phyloP scores from a whole-genome alignment of 805 yeast species.

The Ogataea ganodermae region DNA sequence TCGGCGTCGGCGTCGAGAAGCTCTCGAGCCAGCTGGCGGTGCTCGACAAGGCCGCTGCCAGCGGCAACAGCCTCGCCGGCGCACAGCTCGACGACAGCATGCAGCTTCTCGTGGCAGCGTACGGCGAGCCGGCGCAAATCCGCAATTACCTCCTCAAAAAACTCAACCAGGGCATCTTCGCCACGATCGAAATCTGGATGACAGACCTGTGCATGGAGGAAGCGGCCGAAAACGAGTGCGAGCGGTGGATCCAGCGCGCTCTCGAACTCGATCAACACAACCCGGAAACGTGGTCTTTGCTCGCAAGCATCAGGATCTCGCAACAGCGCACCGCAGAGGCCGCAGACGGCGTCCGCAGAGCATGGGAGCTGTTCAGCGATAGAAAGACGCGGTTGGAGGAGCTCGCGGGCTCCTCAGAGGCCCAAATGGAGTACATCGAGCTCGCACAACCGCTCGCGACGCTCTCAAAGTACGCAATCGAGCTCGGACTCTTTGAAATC shows the following conservation, averaged over 20 bases:
- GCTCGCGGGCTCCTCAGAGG: slow-evolving; percentile 42
- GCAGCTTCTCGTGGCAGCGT: slow-evolving; percentile 30
- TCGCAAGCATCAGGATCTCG: slow-evolving; percentile 86
- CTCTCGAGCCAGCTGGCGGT: slow-evolving; percentile 43
- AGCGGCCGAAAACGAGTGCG: slow-evolving; percentile 82
- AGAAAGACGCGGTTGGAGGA: slow-evolving; percentile 53
- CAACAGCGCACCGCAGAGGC: slow-evolving; percentile 82
- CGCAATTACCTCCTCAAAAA: slow-evolving; percentile 51
- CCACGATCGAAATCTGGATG: slow-evolving; percentile 95
- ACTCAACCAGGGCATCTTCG: slow-evolving; percentile 74
- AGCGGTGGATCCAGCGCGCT: slow-evolving; percentile 65
- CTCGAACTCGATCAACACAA: slow-evolving; percentile 58
- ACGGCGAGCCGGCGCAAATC: slow-evolving; percentile 29
- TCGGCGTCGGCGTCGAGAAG: slow-evolving; percentile 62
- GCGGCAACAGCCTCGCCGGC: slow-evolving; percentile 8
- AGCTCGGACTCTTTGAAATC: slow-evolving; percentile 68
- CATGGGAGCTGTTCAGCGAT: slow-evolving; percentile 70
- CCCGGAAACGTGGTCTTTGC: slow-evolving; percentile 79
- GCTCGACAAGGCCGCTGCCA: slow-evolving; percentile 21
- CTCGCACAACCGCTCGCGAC: slow-evolving; percentile 73
- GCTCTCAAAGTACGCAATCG: slow-evolving; percentile 73
- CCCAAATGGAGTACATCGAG: slow-evolving; percentile 58
- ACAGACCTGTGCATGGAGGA: slow-evolving; percentile 95
- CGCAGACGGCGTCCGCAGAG: slow-evolving; percentile 55
- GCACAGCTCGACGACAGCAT: slow-evolving; percentile 23